phyloP scores from a whole-genome alignment of 163 green algal species.

The Scenedesmus sp. region DNA sequence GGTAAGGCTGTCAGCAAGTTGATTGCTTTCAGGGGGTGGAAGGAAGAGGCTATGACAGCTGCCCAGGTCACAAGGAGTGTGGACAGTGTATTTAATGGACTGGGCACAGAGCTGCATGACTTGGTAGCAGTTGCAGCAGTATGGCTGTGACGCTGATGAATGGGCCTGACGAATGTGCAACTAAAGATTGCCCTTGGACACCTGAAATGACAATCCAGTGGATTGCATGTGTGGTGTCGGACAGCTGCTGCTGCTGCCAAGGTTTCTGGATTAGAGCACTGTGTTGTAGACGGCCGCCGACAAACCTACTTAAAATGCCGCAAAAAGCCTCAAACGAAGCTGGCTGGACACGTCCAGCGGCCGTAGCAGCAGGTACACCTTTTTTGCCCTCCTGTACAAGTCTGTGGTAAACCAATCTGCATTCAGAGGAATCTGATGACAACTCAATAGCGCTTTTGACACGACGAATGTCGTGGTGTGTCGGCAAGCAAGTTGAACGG shows the following conservation, averaged over 20 bases:
- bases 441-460: neutral
- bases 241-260: neutral
- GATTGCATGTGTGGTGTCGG: neutral
- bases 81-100: neutral
- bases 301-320: neutral
- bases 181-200: neutral
- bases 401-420: neutral
- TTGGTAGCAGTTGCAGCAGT: neutral
- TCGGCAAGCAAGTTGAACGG: neutral
- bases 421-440: neutral
- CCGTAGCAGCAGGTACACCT: neutral
- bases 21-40: neutral
- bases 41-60: too few species aligned
- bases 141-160: neutral
- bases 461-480: neutral
- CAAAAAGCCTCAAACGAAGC: neutral
- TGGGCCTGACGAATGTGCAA: neutral
- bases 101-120: neutral
- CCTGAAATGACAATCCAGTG: neutral
- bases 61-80: neutral
- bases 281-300: neutral
- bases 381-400: neutral
- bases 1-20: neutral
- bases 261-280: neutral
- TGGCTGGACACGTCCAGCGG: neutral